phyloP scores from a whole-genome alignment of 2,329 filamentous ascomycete species.

The Clathrospora elynae region DNA sequence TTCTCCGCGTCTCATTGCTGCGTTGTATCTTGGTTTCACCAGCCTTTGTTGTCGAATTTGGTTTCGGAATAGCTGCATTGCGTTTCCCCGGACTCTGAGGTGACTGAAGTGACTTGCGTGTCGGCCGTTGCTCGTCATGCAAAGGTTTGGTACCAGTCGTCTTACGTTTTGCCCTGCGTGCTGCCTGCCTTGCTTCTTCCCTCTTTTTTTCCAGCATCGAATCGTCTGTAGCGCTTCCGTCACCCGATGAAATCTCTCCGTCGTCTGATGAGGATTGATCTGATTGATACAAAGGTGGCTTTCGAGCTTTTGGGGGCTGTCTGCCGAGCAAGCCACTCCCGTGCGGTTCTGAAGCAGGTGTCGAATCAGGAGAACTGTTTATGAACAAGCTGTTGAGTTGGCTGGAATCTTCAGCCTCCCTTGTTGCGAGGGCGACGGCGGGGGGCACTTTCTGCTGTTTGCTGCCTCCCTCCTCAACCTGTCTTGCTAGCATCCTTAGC shows the following conservation, averaged over 20 bases:
- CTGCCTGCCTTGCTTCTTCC: conserved; percentile 1
- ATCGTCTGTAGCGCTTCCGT: conserved; percentile 11
- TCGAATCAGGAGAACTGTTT: not conserved
- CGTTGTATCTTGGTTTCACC: not conserved
- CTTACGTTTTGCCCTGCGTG: not conserved
- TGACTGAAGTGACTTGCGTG: conserved; percentile 1
- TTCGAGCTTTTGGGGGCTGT: conserved; percentile 10
- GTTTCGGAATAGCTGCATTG: not conserved
- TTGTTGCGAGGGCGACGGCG: not conserved
- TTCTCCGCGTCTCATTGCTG: not conserved
- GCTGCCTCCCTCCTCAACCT: not conserved
- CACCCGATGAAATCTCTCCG: conserved; percentile 19
- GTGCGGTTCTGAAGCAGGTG: not conserved
- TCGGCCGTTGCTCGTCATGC: not conserved
- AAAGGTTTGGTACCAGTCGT: not conserved
- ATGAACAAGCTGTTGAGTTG: conserved; percentile 16
- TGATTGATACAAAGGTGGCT: conserved; percentile 24
- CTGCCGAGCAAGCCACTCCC: not conserved
- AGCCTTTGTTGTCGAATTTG: not conserved
- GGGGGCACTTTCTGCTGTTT: conserved; percentile 1
- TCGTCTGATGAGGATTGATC: conserved; percentile 20
- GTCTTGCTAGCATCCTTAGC: conserved; percentile 9
- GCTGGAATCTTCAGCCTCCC: conserved; percentile 3
- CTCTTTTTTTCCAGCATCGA: conserved; percentile 11
- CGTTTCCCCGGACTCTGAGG: not conserved